Evolutionary conservation across 371 early-diverging fungal species (phyloP), one percentile per base, ranked within the genome.

Genomic region (Mucor ambiguus): DNA sequence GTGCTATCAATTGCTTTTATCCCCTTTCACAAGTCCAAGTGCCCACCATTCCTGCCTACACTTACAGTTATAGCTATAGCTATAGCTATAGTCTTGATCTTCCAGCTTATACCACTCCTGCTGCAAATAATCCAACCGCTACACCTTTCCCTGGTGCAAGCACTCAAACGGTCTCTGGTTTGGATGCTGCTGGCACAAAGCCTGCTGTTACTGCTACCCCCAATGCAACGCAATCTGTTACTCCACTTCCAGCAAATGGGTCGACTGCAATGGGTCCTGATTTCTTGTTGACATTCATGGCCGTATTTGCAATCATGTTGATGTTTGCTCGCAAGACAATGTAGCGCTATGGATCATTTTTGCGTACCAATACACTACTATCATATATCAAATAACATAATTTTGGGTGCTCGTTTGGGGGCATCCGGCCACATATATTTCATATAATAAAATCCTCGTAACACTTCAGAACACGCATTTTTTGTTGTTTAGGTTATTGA

Each of bases 1-100:
- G 66, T 33, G 66, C 58, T 12, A 49, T 65, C 20, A 58, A 59
- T 49, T 65, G 66, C 33, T 65, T 59, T 20, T 65, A 65, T 59
- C 56, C 37, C 14, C 43, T 24, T n/a, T 20, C 26, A 16, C 26
- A 46, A 9, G 16, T n/a, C 26, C 57, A 24, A 37, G 10, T 49
- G 12, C 66, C 66, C 38, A 28, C 55, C 7, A 38, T 55, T 16
- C 52, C 52, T 28, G 52, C 52, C 24, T 52, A 52, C 16, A 52
- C 26, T 5, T 52, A 52, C 16, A 52, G 52, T 26, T 52, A 52
- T 14, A 52, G 52, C 52, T 52, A 52, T 16, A 52, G 52, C 12
- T 52, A 52, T 4, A 52, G 52, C 14, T 52, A 52, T 12, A 52
- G 52, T 26, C 28, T 26, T 18, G 20, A 24, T 29, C 16, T 55